Evolutionary conservation across 257 asterid genomes (phyloP).

Genomic region (Rhazya stricta): DNA sequence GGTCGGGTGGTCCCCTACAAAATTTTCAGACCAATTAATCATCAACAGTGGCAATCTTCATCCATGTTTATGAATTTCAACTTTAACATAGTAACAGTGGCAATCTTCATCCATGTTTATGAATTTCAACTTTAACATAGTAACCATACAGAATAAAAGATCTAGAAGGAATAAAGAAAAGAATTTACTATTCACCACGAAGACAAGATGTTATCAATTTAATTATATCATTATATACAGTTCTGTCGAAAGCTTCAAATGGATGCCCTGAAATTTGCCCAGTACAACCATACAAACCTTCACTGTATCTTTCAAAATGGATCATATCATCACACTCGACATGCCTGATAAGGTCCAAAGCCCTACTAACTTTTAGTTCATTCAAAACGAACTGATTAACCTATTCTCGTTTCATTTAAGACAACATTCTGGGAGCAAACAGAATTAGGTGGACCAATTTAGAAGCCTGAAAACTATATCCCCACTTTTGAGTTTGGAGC

Average conservation of each 20-base stretch:
- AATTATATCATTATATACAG: not conserved
- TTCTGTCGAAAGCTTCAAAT: not conserved
- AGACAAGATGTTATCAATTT: not conserved
- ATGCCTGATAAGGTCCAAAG: not conserved
- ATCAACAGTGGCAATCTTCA: not conserved
- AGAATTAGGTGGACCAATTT: not conserved
- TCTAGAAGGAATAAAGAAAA: not conserved
- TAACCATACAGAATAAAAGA: not conserved
- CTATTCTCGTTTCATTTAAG: not conserved
- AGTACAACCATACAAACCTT: not conserved
- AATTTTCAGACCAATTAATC: not conserved
- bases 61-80: not conserved
- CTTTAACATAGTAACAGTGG: not conserved
- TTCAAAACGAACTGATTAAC: not conserved
- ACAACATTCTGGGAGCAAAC: not conserved
- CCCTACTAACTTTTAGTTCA: not conserved
- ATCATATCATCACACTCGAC: not conserved
- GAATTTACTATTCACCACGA: not conserved
- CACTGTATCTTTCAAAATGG: not conserved
- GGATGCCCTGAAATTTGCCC: not conserved
- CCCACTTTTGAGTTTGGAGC: not conserved
- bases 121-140: not conserved
- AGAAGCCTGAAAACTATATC: not conserved
- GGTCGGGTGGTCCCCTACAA: slow-evolving; percentile 86
- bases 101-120: not conserved